Evolutionary conservation across 2,329 filamentous ascomycete genomes (phyloP), one percentile per base, ranked within the genome.

Genomic region (Ascosphaera pollenicola): DNA sequence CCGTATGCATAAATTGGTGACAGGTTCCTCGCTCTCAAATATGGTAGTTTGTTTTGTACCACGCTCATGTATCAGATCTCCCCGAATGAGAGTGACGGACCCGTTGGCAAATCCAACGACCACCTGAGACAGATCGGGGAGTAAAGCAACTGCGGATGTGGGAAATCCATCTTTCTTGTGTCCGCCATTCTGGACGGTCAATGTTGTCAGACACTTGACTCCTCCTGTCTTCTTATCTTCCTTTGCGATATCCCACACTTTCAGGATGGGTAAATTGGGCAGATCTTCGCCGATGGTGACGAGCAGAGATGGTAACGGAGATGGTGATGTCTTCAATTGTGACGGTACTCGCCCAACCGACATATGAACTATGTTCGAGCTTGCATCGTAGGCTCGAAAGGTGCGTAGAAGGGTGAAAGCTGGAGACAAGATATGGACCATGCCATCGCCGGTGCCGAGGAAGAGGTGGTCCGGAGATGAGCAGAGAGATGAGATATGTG

Each of bases 161-260:
- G 58, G 40, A 17, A 35, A 32, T 26, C n/a, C 36, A 17, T 30
- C 5, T 8, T 39, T 17, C 37, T 15, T 36, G 40, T 16, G 32
- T 8, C 81, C 73, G 32, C 80, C 84, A 61, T 95, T 95, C 54
- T 84, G 80, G 46, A 98, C 78, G 17, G 69, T 74, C 39, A 94
- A 61, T 1, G 78, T 89, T 52, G 82, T 92, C 47, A 93, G 67
- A 54, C 89, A 95, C 31, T 77, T 81, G 13, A 89, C 89, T 44
- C 78, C 65, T 34, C 84, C 84, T 3, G 82, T 91, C 67, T 91
- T 95, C 68, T 89, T 95, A 47, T 92, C 83, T 3, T 78, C 69
- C 59, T 85, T 91, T 54, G 95, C 85, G 48, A 98, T 65, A 17
- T 83, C 87, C 89, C 89, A 98, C n/a, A 95, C 87, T 56, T 93